These are phyloP conservation scores for Colletotrichum sojae DNA, from an alignment of 2,329 filamentous ascomycete species.

Conservation along the genomic window DNA sequence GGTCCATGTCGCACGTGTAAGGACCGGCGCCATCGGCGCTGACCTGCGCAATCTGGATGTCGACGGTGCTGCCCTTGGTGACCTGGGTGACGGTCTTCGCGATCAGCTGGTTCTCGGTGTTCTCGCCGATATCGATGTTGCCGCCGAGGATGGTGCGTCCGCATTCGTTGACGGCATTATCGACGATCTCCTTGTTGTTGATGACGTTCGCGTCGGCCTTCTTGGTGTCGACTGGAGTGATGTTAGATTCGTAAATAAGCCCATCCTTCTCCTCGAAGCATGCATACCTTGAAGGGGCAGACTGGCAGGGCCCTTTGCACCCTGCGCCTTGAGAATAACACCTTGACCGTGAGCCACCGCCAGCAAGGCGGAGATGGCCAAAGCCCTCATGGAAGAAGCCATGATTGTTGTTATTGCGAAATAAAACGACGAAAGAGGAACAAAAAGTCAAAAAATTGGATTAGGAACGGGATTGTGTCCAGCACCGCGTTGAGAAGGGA, in stretches of 20 bases:
- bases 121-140: constrained; percentile 73
- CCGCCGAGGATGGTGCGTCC: constrained; percentile 73
- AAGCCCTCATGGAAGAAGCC: constrained; percentile 50
- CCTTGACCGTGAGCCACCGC: constrained; percentile 59
- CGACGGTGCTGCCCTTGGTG: constrained; percentile 58
- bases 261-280: constrained; percentile 49
- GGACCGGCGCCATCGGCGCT: constrained; percentile 69
- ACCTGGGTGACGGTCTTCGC: constrained; percentile 65
- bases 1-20: constrained; percentile 68
- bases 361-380: constrained; percentile 52
- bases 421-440: constrained; percentile 43
- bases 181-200: constrained; percentile 66
- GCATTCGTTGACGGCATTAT: constrained; percentile 71
- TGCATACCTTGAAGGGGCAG: constrained; percentile 62
- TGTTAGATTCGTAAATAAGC: constrained; percentile 54
- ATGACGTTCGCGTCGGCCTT: constrained; percentile 77
- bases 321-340: constrained; percentile 63
- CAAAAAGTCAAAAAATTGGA: constrained; percentile 28
- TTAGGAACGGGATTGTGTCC: constrained; percentile 34
- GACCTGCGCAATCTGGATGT: constrained; percentile 67
- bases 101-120: constrained; percentile 66
- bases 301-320: constrained; percentile 58
- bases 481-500: constrained; percentile 30
- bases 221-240: constrained; percentile 71
- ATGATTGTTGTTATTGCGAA: constrained; percentile 49